These are phyloP conservation scores for Cystobasidium sp. DNA, from an alignment of 1,284 basidiomycete species.

Conservation along the genomic window DNA sequence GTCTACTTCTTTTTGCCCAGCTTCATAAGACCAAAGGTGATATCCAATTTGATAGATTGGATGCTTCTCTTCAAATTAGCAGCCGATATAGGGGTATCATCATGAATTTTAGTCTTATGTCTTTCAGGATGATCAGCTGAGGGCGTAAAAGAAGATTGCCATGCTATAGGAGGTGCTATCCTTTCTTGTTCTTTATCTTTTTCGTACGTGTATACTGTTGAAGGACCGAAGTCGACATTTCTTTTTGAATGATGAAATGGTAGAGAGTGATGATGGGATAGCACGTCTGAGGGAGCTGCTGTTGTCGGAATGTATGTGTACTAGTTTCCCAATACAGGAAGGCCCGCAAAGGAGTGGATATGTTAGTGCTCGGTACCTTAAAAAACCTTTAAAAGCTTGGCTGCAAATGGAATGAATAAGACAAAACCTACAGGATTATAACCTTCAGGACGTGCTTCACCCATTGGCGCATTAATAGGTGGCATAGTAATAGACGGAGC, in stretches of 20 bases:
- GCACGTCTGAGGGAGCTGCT: conserved; percentile 21
- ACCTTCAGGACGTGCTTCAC: conserved; percentile 3
- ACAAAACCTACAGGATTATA: conserved; percentile 18
- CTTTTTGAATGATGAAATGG: not conserved
- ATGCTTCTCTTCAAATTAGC: conserved; percentile 20
- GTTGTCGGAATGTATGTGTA: conserved; percentile 44
- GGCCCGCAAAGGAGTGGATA: too few species aligned
- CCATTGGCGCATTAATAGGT: not conserved
- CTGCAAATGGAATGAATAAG: too few species aligned
- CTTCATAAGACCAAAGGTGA: conserved; percentile 39
- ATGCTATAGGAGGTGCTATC: conserved; percentile 39
- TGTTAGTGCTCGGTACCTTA: too few species aligned
- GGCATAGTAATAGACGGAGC: conserved; percentile 39
- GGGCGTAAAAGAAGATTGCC: conserved; percentile 38
- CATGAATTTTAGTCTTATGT: conserved; percentile 34
- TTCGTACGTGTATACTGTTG: conserved; percentile 29
- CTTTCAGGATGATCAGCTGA: conserved; percentile 44
- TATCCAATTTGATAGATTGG: conserved; percentile 41
- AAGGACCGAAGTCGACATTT: conserved; percentile 32
- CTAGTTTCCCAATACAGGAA: not conserved
- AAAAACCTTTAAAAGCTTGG: too few species aligned
- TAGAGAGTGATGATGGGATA: not conserved
- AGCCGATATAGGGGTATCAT: conserved; percentile 3
- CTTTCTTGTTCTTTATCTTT: conserved; percentile 16
- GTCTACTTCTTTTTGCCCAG: conserved; percentile 22